Evolutionary conservation across 108 stramenopile species (phyloP).

Genomic region (Schizochytrium sp.): DNA sequence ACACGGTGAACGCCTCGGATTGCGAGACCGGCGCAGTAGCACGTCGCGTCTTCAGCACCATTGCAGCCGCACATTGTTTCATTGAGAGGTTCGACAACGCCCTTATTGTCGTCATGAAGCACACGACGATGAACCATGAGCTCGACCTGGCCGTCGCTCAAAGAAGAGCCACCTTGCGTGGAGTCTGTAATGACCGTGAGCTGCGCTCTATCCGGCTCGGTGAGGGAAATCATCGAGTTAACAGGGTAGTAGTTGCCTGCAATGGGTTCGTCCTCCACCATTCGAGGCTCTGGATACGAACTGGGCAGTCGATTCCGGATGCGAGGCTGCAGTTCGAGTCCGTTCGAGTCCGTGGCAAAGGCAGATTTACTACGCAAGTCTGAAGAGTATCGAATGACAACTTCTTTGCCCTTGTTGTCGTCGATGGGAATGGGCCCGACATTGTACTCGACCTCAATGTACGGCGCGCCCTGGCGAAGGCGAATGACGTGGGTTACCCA

Average conservation of each 20-base stretch:
- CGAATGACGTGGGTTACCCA: slow-evolving; percentile 77
- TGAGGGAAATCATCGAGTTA: slow-evolving; percentile 74
- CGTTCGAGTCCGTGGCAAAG: slow-evolving; percentile 92
- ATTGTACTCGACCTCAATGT: slow-evolving; percentile 77
- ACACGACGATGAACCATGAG: slow-evolving; percentile 83
- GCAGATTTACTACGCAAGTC: slow-evolving; percentile 49
- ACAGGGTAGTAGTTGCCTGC: slow-evolving; percentile 92
- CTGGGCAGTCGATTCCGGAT: slow-evolving; percentile 34
- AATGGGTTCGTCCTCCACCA: slow-evolving; percentile 69
- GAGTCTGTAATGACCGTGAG: slow-evolving; percentile 70
- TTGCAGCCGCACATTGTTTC: slow-evolving; percentile 21
- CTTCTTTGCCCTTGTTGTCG: slow-evolving; percentile 50
- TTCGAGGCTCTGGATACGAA: slow-evolving; percentile 58
- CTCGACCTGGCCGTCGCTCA: slow-evolving; percentile 71
- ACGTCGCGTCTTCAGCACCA: slow-evolving; percentile 64
- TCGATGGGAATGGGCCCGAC: slow-evolving; percentile 79
- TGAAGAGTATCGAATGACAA: slow-evolving; percentile 65
- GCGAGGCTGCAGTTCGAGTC: slow-evolving; percentile 75
- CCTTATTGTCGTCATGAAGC: slow-evolving; percentile 36
- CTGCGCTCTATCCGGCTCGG: slow-evolving; percentile 41
- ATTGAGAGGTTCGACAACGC: slow-evolving; percentile 46
- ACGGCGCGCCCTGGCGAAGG: slow-evolving; percentile 49
- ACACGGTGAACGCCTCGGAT: slow-evolving; percentile 75
- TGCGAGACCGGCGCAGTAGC: slow-evolving; percentile 67
- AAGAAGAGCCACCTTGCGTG: slow-evolving; percentile 75